Evolutionary conservation across 2,329 filamentous ascomycete genomes (phyloP).

Genomic region (Annulohypoxylon truncatum): DNA sequence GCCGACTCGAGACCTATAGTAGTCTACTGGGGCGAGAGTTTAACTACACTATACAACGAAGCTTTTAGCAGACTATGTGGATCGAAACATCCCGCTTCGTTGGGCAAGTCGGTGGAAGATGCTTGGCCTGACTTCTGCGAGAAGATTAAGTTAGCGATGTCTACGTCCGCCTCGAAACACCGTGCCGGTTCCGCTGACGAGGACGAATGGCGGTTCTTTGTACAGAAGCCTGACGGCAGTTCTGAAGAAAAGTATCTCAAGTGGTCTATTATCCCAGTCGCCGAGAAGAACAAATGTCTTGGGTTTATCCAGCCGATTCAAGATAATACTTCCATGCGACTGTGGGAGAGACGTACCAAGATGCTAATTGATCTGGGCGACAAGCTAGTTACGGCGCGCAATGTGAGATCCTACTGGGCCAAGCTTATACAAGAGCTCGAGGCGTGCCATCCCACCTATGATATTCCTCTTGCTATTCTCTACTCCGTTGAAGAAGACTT

Average conservation of each 20-base stretch:
- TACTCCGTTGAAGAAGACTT: constrained; percentile 61
- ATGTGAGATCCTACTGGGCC: constrained; percentile 62
- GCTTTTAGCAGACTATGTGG: constrained; percentile 74
- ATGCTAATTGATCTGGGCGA: constrained; percentile 63
- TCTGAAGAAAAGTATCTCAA: constrained; percentile 61
- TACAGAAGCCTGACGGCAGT: constrained; percentile 55
- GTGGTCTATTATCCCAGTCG: constrained; percentile 61
- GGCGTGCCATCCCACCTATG: constrained; percentile 58
- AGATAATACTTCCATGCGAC: constrained; percentile 60
- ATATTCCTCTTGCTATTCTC: constrained; percentile 63
- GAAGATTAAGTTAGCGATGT: constrained; percentile 55
- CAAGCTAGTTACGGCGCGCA: constrained; percentile 55
- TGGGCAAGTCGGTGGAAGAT: constrained; percentile 69
- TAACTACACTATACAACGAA: constrained; percentile 77
- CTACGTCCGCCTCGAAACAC: constrained; percentile 49
- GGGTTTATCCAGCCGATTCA: constrained; percentile 62
- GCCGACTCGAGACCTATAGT: constrained; percentile 63
- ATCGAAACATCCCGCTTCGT: constrained; percentile 70
- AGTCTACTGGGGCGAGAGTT: constrained; percentile 73
- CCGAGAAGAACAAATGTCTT: constrained; percentile 55
- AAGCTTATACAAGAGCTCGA: constrained; percentile 58
- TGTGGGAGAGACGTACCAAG: constrained; percentile 62
- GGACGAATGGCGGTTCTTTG: constrained; percentile 60
- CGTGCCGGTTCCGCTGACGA: constrained; percentile 52
- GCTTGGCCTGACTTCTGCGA: constrained; percentile 67